Evolutionary conservation across 1,284 basidiomycete species (phyloP), one percentile per base, ranked within the genome.

Genomic region (Fomitopsis betulina): DNA sequence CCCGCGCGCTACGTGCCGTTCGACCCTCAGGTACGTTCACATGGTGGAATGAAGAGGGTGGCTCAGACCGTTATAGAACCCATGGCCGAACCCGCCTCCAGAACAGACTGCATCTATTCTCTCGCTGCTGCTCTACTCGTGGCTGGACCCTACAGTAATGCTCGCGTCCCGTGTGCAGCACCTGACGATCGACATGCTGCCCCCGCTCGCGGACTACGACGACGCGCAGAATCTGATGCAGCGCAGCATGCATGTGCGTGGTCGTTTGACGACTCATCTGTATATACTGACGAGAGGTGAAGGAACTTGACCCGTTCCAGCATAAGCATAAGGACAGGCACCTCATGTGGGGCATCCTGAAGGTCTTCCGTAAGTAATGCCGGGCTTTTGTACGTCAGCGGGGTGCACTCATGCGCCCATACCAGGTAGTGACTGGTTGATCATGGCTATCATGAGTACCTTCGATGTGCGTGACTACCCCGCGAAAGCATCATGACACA

Each of bases 191-290:
- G 72, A 73, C 10, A 61, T 72, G 60, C 62, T 79, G 5, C 80
- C 79, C 17, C 76, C 79, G 0, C 62, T 82, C 13, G 72, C 78
- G 0, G 81, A 83, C 60, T 79, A 78, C 57, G 79, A 83, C 60
- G 67, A 70, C 32, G 71, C 79, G 1, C 69, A 69, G 37, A 67
- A 75, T 60, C 71, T 83, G 1, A 75, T 76, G 42, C 64, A 71
- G 38, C 68, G 68, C 12, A 69, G 71, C 58, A 68, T 74, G 55
- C 67, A 67, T 5, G 73, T 69, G 53, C n/a, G 68, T 56, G 19
- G 17, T n/a, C 21, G 13, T 47, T 2, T 15, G 15, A 8, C 13
- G 13, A 15, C 25, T 27, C 3, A 5, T 30, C 1, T 0, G 2
- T 15, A 2, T 25, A 9, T 12, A 13, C 27, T 43, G 1, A 42